Evolutionary conservation across 768 basidiomycete species (phyloP).

Genomic region (Lactarius hengduanensis): DNA sequence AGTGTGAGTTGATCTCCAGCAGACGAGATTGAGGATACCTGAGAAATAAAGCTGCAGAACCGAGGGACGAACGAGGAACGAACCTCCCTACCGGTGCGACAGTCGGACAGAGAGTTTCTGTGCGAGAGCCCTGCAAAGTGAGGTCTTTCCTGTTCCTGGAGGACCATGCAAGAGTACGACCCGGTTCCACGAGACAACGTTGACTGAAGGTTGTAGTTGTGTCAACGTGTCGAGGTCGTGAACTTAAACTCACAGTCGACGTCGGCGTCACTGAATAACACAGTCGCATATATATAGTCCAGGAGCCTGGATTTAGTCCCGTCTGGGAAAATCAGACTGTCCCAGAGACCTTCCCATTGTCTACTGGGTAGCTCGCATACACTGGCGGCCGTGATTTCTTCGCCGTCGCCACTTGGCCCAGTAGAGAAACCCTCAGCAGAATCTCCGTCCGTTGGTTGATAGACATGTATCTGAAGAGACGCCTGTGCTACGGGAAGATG

Average conservation of each 20-base stretch:
- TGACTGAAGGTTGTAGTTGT: slow-evolving; percentile 49
- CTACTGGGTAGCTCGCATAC: slow-evolving; percentile 85
- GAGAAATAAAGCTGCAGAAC: slow-evolving; percentile 4
- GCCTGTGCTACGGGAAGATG: slow-evolving; percentile 58
- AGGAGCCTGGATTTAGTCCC: slow-evolving; percentile 85
- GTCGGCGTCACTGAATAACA: slow-evolving; percentile 86
- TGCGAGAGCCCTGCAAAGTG: slow-evolving; percentile 88
- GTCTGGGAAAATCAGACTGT: slow-evolving; percentile 79
- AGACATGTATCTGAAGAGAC: slow-evolving; percentile 80
- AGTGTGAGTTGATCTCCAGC: slow-evolving; percentile 97
- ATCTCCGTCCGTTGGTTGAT: slow-evolving; percentile 71
- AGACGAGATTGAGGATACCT: slow-evolving; percentile 87
- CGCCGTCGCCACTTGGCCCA: slow-evolving; percentile 53
- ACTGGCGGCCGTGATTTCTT: slow-evolving; percentile 82
- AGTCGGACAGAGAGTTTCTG: slow-evolving; percentile 94
- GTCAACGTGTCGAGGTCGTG: slow-evolving; percentile 15
- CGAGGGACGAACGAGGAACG: not conserved
- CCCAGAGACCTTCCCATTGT: slow-evolving; percentile 91
- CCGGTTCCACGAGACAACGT: slow-evolving; percentile 94
- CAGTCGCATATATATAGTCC: slow-evolving; percentile 92
- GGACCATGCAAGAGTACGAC: slow-evolving; percentile 94
- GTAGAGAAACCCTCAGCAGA: slow-evolving; percentile 70
- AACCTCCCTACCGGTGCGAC: slow-evolving; percentile 63
- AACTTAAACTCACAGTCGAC: slow-evolving; percentile 62
- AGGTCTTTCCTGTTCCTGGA: slow-evolving; percentile 97